phyloP scores from a whole-genome alignment of 495 filamentous ascomycete genomes.

The Penicillium herquei region DNA sequence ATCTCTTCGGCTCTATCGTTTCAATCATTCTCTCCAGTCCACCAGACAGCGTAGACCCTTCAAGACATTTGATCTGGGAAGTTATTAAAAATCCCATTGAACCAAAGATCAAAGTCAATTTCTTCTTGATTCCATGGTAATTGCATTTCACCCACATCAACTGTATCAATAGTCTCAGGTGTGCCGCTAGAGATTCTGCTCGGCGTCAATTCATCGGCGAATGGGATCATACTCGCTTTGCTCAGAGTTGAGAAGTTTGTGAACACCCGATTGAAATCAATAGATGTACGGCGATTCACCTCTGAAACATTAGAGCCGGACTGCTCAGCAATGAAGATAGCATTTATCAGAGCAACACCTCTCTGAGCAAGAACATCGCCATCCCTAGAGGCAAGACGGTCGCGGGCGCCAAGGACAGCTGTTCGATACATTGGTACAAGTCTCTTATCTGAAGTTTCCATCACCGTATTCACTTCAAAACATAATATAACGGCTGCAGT shows the following conservation, averaged over 20 bases:
- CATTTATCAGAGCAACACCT: constrained; percentile 32
- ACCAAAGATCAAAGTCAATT: constrained; percentile 32
- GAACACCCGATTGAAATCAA: constrained; percentile 27
- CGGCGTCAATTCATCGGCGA: constrained; percentile 17
- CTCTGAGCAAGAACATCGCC: constrained; percentile 29
- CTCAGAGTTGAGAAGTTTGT: constrained; percentile 27
- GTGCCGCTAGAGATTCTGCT: constrained; percentile 13
- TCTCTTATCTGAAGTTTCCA: constrained; percentile 6
- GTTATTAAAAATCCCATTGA: constrained; percentile 28
- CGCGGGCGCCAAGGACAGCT: constrained; percentile 24
- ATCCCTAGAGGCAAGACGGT: constrained; percentile 21
- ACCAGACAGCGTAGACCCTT: neutral
- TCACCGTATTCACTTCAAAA: constrained; percentile 26
- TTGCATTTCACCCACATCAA: constrained; percentile 22
- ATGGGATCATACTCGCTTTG: constrained; percentile 12
- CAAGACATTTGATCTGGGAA: constrained; percentile 7
- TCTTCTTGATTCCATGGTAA: constrained; percentile 25
- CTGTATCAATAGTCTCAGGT: constrained; percentile 11
- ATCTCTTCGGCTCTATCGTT: no score
- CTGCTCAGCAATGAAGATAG: constrained; percentile 26
- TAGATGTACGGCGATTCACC: constrained; percentile 5
- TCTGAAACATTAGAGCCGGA: constrained; percentile 2
- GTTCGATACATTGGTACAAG: constrained; percentile 21
- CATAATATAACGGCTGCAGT: constrained; percentile 33
- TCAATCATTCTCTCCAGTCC: neutral